These are phyloP conservation scores for Xerocomus amazonicus DNA, from an alignment of 1,284 basidiomycete species.

Conservation along the genomic window DNA sequence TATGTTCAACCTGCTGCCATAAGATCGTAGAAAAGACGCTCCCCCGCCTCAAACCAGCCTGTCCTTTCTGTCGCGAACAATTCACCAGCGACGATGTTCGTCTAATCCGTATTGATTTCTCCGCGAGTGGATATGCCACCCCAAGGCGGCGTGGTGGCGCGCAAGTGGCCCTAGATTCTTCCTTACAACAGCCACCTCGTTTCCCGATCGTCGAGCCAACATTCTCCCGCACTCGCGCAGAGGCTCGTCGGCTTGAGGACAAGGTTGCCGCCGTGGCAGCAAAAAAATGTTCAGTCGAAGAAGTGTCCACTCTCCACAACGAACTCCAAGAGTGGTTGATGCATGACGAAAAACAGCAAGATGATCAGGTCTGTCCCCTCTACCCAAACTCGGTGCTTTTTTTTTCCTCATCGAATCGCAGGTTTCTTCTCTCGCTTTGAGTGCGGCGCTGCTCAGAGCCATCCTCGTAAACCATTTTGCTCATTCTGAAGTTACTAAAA, in stretches of 20 bases:
- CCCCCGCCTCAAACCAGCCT: conserved; percentile 59
- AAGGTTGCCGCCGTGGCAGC: conserved; percentile 72
- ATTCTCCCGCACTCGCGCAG: conserved; percentile 45
- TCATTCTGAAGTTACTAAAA: conserved; percentile 67
- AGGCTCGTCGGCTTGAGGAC: conserved; percentile 66
- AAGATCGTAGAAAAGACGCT: conserved; percentile 76
- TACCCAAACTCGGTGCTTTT: conserved; percentile 34
- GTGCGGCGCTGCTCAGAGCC: conserved; percentile 67
- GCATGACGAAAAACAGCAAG: conserved; percentile 48
- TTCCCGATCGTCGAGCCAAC: conserved; percentile 37
- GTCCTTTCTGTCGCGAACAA: conserved; percentile 76
- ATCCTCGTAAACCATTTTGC: conserved; percentile 77
- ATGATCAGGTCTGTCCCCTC: conserved; percentile 52
- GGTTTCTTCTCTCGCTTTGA: conserved; percentile 61
- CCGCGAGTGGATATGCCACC: conserved; percentile 59
- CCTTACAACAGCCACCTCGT: conserved; percentile 45
- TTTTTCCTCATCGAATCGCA: conserved; percentile 27
- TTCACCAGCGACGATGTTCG: conserved; percentile 64
- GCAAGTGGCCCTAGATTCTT: conserved; percentile 47
- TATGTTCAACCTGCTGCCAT: conserved; percentile 70
- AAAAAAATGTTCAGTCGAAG: conserved; percentile 83
- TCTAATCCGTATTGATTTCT: conserved; percentile 73
- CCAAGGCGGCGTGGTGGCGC: conserved; percentile 49
- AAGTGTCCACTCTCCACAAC: conserved; percentile 67
- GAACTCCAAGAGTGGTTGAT: conserved; percentile 71